Percentiles rank a stretch among this genome's conserved stretches.
Evolutionary conservation across 2,329 filamentous ascomycete species (phyloP).

Genomic region (Parasarocladium wereldwijsianum): DNA sequence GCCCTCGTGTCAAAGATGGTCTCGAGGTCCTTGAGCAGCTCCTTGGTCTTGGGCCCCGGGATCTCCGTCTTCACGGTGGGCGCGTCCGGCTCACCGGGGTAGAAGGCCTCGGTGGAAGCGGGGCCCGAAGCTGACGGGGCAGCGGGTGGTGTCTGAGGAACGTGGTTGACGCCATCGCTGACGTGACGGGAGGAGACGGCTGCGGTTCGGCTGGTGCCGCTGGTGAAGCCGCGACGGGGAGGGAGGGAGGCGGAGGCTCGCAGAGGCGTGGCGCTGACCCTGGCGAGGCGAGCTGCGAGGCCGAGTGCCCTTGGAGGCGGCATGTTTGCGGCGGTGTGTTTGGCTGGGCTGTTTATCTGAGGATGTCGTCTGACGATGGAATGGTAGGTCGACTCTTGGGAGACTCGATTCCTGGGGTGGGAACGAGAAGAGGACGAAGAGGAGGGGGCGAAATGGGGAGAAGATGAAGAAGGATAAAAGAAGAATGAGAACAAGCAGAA

Average conservation of each 20-base stretch:
- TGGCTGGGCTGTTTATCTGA: too few species aligned
- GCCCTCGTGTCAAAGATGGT: slow-evolving; percentile 75
- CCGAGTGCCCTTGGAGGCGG: background rate
- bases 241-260: background rate
- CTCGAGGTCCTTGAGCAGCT: slow-evolving; percentile 54
- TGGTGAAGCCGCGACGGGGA: background rate
- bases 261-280: background rate
- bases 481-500: too few species aligned
- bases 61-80: slow-evolving; percentile 45
- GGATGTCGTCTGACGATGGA: too few species aligned
- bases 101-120: slow-evolving; percentile 23
- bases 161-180: too few species aligned
- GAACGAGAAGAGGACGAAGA: too few species aligned
- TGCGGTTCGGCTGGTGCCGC: background rate
- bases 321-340: too few species aligned
- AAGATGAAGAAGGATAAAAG: too few species aligned
- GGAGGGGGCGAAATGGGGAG: too few species aligned
- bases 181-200: slow-evolving; percentile 1
- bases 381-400: too few species aligned
- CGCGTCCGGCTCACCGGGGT: slow-evolving; percentile 33
- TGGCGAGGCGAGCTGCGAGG: background rate
- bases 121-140: too few species aligned
- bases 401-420: too few species aligned
- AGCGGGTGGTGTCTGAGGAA: too few species aligned
- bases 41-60: slow-evolving; percentile 61